Percentiles rank a stretch among this genome's conserved stretches.
These are phyloP conservation scores for Phytophthora europaea DNA, from an alignment of 352 stramenopile species.

Conservation along the genomic window DNA sequence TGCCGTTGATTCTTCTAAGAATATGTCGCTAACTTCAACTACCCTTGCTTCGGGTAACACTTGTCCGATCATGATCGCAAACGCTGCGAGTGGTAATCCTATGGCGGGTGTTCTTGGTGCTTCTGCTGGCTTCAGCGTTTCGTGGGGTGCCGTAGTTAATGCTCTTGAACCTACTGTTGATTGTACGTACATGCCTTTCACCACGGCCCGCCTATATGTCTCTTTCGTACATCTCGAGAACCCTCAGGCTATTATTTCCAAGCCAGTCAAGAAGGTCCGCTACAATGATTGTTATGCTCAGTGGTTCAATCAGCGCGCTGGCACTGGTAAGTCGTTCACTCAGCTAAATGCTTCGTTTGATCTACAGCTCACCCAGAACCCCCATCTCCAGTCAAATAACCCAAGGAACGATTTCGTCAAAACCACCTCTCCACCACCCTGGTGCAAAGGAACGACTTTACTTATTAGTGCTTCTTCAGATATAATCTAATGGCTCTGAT, in stretches of 20 bases:
- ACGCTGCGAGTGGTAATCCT: neutral
- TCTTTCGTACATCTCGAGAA: conserved; percentile 19
- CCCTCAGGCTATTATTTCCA: conserved; percentile 20
- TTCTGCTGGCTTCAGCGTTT: conserved; percentile 1
- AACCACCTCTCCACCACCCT: too few relatives aligned
- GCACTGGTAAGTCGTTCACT: conserved; percentile 4
- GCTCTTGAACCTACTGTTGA: conserved; percentile 15
- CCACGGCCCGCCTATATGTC: conserved; percentile 15
- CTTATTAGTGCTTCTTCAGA: too few relatives aligned
- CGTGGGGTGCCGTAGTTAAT: conserved; percentile 18
- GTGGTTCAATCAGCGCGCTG: conserved; percentile 20
- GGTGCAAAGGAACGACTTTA: too few relatives aligned
- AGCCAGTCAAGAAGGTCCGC: conserved; percentile 22
- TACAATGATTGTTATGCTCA: conserved; percentile 18
- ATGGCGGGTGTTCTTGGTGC: conserved; percentile 7
- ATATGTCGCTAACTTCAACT: conserved; percentile 7
- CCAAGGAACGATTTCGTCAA: too few relatives aligned
- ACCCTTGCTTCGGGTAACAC: conserved; percentile 10
- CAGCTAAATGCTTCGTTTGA: conserved; percentile 13
- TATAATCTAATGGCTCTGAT: too few relatives aligned
- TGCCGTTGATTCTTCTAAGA: neutral
- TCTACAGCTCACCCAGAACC: too few relatives aligned
- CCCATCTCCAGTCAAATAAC: too few relatives aligned
- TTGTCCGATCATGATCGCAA: conserved; percentile 10
- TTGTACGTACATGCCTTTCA: conserved; percentile 19